phyloP scores from a whole-genome alignment of 2,329 filamentous ascomycete genomes.

The Trichoderma breve region DNA sequence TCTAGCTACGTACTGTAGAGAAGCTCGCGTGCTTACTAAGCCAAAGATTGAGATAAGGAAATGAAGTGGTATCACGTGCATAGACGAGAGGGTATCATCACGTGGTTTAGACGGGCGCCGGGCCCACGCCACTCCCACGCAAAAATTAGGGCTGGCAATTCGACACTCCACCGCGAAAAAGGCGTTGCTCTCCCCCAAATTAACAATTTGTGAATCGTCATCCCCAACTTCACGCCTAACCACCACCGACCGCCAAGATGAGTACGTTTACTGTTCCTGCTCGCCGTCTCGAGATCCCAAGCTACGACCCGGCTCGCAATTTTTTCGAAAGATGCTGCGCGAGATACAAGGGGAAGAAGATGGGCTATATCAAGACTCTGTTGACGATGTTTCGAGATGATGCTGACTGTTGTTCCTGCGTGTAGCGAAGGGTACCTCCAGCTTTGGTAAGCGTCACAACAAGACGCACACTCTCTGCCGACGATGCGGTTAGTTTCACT shows the following conservation, averaged over 20 bases:
- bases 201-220: slow-evolving; percentile 39
- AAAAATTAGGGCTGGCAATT: slow-evolving; percentile 39
- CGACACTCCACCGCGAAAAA: slow-evolving; percentile 40
- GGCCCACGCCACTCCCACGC: slow-evolving; percentile 25
- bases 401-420: slow-evolving; percentile 30
- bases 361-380: not conserved
- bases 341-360: not conserved
- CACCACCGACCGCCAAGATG: slow-evolving; percentile 56
- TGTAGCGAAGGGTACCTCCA: slow-evolving; percentile 58
- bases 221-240: slow-evolving; percentile 39
- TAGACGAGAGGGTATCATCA: slow-evolving; percentile 29
- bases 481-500: slow-evolving; percentile 80
- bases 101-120: slow-evolving; percentile 30
- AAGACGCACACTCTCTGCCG: slow-evolving; percentile 98
- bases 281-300: not conserved
- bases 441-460: slow-evolving; percentile 74
- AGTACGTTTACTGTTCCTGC: slow-evolving; percentile 43
- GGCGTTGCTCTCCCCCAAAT: slow-evolving; percentile 29
- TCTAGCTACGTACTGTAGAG: not conserved
- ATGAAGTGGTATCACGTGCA: slow-evolving; percentile 3
- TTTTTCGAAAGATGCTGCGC: slow-evolving; percentile 9
- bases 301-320: slow-evolving; percentile 7
- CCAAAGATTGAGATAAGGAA: not conserved
- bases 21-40: not conserved
- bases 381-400: not conserved